phyloP scores from a whole-genome alignment of 495 filamentous ascomycete species.

The Lepraria neglecta region DNA sequence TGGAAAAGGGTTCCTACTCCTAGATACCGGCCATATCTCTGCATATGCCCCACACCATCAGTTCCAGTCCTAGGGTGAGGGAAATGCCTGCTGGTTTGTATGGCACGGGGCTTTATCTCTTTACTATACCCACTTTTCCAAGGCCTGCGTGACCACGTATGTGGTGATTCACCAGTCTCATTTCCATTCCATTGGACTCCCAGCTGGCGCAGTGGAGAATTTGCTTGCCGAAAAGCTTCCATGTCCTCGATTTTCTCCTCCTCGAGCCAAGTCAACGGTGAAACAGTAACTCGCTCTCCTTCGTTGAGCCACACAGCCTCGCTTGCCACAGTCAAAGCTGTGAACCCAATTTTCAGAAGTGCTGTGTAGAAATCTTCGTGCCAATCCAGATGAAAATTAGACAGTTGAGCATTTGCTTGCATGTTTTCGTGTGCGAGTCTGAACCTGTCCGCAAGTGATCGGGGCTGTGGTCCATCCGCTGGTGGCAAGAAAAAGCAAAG shows the following conservation, averaged over 20 bases:
- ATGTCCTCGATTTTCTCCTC: slow-evolving; percentile 67
- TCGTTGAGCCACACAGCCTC: slow-evolving; percentile 96
- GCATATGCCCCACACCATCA: slow-evolving; percentile 70
- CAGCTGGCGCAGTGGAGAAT: slow-evolving; percentile 27
- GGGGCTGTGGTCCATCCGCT: slow-evolving; percentile 30
- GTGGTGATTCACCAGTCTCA: slow-evolving; percentile 3
- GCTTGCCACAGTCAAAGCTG: slow-evolving; percentile 80
- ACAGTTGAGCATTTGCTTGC: slow-evolving; percentile 81
- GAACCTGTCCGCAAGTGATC: slow-evolving; percentile 51
- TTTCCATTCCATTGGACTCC: slow-evolving; percentile 33
- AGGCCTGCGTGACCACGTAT: background rate
- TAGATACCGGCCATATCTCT: slow-evolving; percentile 64
- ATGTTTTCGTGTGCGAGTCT: slow-evolving; percentile 72
- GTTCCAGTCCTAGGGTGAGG: slow-evolving; percentile 37
- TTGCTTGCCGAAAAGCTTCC: slow-evolving; percentile 45
- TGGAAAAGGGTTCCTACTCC: slow-evolving; percentile 68
- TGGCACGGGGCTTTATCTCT: slow-evolving; percentile 52
- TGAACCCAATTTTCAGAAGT: slow-evolving; percentile 77
- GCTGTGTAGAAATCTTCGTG: slow-evolving; percentile 94
- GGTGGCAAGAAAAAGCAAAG: slow-evolving; percentile 69
- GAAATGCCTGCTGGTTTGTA: slow-evolving; percentile 42
- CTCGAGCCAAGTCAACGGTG: slow-evolving; percentile 86
- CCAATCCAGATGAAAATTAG: slow-evolving; percentile 67
- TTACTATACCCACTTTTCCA: slow-evolving; percentile 61
- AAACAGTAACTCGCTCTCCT: slow-evolving; percentile 65